Base-by-base conservation (phyloP, 257 asterid genomes). In the Ligustrum vulgare region DNA sequence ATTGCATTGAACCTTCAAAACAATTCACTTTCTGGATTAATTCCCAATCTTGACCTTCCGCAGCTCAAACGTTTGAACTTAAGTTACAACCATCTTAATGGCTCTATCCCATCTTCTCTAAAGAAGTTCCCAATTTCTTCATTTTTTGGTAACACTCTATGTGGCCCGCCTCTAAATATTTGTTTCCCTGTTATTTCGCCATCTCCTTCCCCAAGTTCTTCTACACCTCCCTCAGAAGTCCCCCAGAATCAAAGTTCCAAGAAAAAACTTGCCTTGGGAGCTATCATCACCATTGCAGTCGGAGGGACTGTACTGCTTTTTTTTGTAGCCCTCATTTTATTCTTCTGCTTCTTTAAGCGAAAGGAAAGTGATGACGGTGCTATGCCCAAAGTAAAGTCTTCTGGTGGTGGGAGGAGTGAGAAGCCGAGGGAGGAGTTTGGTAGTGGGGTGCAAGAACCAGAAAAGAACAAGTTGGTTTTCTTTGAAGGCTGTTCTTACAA, bases 341-440 rank as follows among this genome's bases (percentile, higher is more conserved):
- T 79, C 60, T 64, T 88, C 54, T 90, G 93, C 79, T 90, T 89
- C 84, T 56, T 75, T 51, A 89, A 82, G 88, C 88, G 74, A 79
- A 88, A 84, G 81, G 54, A 70, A 82, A 72, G 73, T 7, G 83
- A 82, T 4, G 86, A 71, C 7, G 74, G 77, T 36, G 81, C 84
- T 8, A 79, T 78, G 62, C 82, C 90, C 15, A 92, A 92, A 81
- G 88, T 86, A n/a, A 92, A 94, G 83, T 84, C 97, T 9, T 77
- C 90, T 1, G 76, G 80, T 11, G 91, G 80, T 35, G 91, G 94
- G 66, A 82, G 97, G 86, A 75, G 91, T 11, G 97, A 94, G 77
- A 92, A 92, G 66, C 94, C 98, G 4, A 82, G 86, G 25, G 96
- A 89, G 77, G 98, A 90, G 85, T 92, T 94, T 64, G 98, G 97